These are phyloP conservation scores for Eutrema heterophyllum DNA, from an alignment of 345 rosid species.

Conservation along the genomic window DNA sequence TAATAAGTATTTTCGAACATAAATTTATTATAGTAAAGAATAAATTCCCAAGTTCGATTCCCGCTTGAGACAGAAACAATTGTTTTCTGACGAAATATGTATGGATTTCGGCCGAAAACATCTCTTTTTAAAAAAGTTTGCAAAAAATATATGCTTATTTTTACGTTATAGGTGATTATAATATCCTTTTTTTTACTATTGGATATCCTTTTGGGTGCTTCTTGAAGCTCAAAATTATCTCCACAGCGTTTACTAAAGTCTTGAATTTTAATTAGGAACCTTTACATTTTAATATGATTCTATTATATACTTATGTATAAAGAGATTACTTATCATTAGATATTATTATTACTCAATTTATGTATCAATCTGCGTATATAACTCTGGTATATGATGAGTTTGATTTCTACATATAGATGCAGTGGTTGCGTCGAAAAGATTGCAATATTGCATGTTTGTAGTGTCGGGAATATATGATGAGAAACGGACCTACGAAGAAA, in stretches of 20 bases:
- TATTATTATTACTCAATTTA: neutral
- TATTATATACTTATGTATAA: neutral
- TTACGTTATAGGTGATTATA: too few relatives aligned
- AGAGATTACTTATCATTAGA: neutral
- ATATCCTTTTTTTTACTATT: too few relatives aligned
- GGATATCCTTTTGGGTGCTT: neutral
- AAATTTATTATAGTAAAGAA: too few relatives aligned
- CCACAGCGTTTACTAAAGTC: neutral
- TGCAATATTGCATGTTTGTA: slow-evolving; percentile 19
- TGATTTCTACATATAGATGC: neutral
- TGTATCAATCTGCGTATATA: neutral
- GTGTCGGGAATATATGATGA: slow-evolving; percentile 49
- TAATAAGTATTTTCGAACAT: neutral
- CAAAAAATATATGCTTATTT: neutral
- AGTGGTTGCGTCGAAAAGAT: slow-evolving; percentile 16
- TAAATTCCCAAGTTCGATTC: too few relatives aligned
- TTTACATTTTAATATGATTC: neutral
- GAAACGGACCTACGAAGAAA: slow-evolving; percentile 39
- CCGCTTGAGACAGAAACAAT: too few relatives aligned
- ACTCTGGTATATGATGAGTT: neutral
- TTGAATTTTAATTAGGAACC: neutral
- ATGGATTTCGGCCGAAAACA: too few relatives aligned
- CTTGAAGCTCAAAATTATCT: neutral
- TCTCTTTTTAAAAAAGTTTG: neutral
- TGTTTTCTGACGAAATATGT: too few relatives aligned